Evolutionary conservation across 768 basidiomycete genomes (phyloP), one percentile per base, ranked within the genome.

Genomic region (Mycena crocata): DNA sequence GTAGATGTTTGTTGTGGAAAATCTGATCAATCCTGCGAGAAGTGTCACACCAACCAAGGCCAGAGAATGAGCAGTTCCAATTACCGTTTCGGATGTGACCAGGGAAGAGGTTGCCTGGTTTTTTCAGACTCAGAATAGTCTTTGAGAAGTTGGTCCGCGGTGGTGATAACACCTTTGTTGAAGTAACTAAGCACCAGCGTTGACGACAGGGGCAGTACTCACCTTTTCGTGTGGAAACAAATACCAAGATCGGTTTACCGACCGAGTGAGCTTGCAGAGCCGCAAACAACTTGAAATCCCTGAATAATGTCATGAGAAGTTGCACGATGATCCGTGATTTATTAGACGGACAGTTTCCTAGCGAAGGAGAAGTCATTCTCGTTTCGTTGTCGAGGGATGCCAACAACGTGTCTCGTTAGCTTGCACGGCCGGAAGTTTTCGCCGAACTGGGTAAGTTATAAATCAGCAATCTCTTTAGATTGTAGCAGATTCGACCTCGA

Each of bases 361-460:
- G 85, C 84, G 74, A 95, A 96, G 17, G 84, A 84, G 73, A 94
- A 96, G 68, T 95, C 93, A 71, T 96, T 97, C 57, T 87, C 85
- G 50, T 84, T 83, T 68, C 83, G 88, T 42, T 82, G 76, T 42
- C 89, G 87, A 24, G 85, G 82, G 66, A 93, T 87, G 2, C 92
- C 91, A 69, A 93, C 86, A 13, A 98, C 93, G 71, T 87, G 82
- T 56, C 90, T 86, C 4, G 83, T 86, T 8, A 97, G 84, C 72
- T 88, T 89, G 79, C 95, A 96, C 2, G 97, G 95, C 30, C 97
- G 85, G 73, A 89, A 98, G 59, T 93, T 92, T 74, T 99, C 95
- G 13, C 94, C 95, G 67, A 99, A 99, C 95, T 98, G 64, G 23
- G 42, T 1, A 46, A n/a, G 37, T 28, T 23, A 46, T n/a, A 23